Evolutionary conservation across 345 rosid species (phyloP).

Genomic region (Acer campestre): DNA sequence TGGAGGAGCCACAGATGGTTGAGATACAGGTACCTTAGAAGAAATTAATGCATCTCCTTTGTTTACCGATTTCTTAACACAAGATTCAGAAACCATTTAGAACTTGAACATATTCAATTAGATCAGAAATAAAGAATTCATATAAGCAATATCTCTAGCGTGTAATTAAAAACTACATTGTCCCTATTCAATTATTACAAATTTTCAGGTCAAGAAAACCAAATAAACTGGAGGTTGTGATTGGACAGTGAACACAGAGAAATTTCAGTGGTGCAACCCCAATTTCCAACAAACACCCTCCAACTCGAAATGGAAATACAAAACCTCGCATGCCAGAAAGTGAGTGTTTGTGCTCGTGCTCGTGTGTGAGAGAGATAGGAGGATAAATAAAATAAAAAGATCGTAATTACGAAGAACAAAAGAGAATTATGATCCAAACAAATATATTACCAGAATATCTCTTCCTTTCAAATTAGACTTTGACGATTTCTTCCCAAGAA

Average conservation of each 20-base stretch:
- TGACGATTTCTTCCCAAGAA: constrained; percentile 68
- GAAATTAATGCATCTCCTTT: constrained; percentile 52
- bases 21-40: constrained; percentile 43
- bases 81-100: constrained; percentile 22
- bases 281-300: neutral
- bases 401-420: neutral
- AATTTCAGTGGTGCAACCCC: neutral
- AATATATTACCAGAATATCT: constrained; percentile 45
- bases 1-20: constrained; percentile 35
- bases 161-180: neutral
- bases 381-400: neutral
- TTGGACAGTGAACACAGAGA: too few species aligned
- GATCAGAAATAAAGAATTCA: neutral
- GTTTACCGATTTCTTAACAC: constrained; percentile 49
- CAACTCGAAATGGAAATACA: neutral
- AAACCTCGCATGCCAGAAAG: neutral
- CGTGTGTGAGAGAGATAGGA: neutral
- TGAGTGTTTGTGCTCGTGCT: neutral
- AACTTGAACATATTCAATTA: neutral
- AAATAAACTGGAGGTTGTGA: neutral
- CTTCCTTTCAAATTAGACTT: constrained; percentile 58
- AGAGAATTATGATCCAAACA: neutral
- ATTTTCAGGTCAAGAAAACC: neutral
- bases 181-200: neutral
- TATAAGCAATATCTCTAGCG: neutral